Conservation (phyloP, 352 stramenopile genomes). For the Globisporangium cystogenes region DNA sequence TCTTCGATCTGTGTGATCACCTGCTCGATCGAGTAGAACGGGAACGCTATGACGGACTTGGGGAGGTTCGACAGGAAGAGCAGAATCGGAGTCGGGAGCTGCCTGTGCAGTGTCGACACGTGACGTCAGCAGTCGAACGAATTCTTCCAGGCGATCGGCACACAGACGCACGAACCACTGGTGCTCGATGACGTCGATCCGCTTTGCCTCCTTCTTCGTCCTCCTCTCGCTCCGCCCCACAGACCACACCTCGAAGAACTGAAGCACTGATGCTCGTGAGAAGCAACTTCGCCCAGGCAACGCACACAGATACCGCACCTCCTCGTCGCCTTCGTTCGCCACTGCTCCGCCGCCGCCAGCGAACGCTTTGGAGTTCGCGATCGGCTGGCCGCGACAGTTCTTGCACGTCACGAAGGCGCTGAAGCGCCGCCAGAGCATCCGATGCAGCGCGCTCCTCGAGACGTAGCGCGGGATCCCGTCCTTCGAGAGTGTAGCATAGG, state of each 20-base stretch:
- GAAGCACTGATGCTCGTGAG: too few relatives aligned
- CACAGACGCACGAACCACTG: slow-evolving; percentile 37
- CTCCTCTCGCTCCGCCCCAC: slow-evolving; percentile 30
- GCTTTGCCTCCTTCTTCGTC: slow-evolving; percentile 38
- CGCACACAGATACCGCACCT: too few relatives aligned
- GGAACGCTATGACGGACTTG: slow-evolving; percentile 64
- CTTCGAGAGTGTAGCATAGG: too few relatives aligned
- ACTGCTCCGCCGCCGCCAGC: background rate
- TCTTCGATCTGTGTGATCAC: slow-evolving; percentile 55
- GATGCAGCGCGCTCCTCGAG: slow-evolving; percentile 35
- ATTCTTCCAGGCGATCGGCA: too few relatives aligned
- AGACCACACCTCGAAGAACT: slow-evolving; percentile 69
- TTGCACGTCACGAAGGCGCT: slow-evolving; percentile 65
- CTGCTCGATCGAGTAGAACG: slow-evolving; percentile 44
- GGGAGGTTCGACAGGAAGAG: slow-evolving; percentile 72
- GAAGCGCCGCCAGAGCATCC: slow-evolving; percentile 63
- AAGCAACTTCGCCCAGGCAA: too few relatives aligned
- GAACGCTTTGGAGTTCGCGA: slow-evolving; percentile 16
- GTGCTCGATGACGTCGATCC: slow-evolving; percentile 35
- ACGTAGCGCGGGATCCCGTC: slow-evolving; percentile 60
- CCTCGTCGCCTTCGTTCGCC: slow-evolving; percentile 12
- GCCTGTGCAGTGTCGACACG: slow-evolving; percentile 18
- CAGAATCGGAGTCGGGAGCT: slow-evolving; percentile 35
- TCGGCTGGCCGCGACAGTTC: slow-evolving; percentile 52
- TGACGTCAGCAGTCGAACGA: too few relatives aligned